A percentile compares a stretch with the other conserved stretches of the same genome.
Evolutionary conservation across 2,329 filamentous ascomycete genomes (phyloP).

Genomic region (Furcasterigmium sp.): DNA sequence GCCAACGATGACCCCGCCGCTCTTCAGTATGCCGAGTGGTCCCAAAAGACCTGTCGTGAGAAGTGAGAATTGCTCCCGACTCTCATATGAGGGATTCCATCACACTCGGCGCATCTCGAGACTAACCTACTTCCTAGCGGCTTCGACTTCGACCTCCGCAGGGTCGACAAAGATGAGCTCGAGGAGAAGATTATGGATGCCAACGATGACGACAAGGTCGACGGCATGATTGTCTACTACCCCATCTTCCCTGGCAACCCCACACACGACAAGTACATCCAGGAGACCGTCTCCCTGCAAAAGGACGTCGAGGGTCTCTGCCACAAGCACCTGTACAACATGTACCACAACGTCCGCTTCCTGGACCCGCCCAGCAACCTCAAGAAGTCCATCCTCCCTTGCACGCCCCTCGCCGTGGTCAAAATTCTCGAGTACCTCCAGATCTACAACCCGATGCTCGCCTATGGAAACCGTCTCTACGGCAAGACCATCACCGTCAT

Average conservation of each 20-base stretch:
- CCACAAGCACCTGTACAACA: constrained; percentile 95
- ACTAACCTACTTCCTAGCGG: too few relatives aligned
- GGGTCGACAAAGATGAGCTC: constrained; percentile 79
- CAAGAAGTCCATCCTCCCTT: constrained; percentile 90
- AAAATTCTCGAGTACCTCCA: constrained; percentile 95
- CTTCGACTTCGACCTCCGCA: constrained; percentile 81
- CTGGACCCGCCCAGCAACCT: constrained; percentile 71
- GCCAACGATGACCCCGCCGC: constrained; percentile 90
- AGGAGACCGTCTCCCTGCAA: constrained; percentile 82
- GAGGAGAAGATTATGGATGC: constrained; percentile 84
- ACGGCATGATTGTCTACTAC: constrained; percentile 97
- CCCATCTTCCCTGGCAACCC: constrained; percentile 82
- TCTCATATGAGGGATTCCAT: too few relatives aligned
- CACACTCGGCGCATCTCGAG: too few relatives aligned
- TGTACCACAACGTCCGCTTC: constrained; percentile 98
- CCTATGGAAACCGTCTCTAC: constrained; percentile 87
- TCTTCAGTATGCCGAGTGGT: constrained; percentile 93
- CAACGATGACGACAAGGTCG: constrained; percentile 71
- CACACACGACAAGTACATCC: constrained; percentile 87
- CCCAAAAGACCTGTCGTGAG: constrained; percentile 90
- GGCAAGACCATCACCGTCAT: constrained; percentile 95
- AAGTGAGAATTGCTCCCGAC: constrained; percentile 86
- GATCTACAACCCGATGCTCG: constrained; percentile 93
- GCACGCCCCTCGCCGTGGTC: constrained; percentile 91
- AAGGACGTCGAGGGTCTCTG: constrained; percentile 97